Evolutionary conservation across 768 basidiomycete genomes (phyloP).

Genomic region (Phanerochaete sordida): DNA sequence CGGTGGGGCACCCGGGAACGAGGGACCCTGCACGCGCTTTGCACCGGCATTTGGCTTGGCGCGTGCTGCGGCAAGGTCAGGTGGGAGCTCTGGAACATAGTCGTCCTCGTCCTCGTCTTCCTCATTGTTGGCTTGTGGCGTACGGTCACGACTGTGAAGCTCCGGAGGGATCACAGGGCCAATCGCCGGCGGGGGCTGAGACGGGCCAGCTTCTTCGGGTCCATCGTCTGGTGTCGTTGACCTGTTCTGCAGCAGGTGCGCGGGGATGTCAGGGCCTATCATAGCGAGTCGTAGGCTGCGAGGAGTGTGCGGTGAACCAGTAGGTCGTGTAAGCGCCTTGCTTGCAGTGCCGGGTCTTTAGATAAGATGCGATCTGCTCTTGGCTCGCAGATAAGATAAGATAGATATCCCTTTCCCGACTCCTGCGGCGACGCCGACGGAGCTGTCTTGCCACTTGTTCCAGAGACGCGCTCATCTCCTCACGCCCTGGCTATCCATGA

Average conservation of each 20-base stretch:
- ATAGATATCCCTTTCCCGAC: no score
- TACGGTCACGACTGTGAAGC: background rate
- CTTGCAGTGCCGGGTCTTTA: no score
- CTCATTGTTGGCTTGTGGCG: conserved; percentile 21
- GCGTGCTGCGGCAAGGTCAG: conserved; percentile 54
- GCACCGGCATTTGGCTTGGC: conserved; percentile 20
- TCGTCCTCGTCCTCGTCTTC: conserved; percentile 59
- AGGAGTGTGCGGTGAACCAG: background rate
- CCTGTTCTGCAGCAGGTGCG: conserved; percentile 11
- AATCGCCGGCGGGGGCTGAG: conserved; percentile 9
- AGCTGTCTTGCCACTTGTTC: no score
- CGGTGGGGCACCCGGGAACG: conserved; percentile 36
- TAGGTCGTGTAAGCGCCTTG: background rate
- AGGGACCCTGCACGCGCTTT: conserved; percentile 48
- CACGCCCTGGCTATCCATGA: no score
- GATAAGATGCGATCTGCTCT: background rate
- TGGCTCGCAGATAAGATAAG: background rate
- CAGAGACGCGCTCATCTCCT: no score
- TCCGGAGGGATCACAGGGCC: conserved; percentile 22
- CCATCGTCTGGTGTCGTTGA: conserved; percentile 5
- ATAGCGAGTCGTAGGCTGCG: conserved; percentile 1
- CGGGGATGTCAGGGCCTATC: conserved; percentile 27
- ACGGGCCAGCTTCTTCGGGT: conserved; percentile 12
- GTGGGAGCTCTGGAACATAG: conserved; percentile 72
- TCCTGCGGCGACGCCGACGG: no score